Evolutionary conservation across 495 filamentous ascomycete genomes (phyloP).

Genomic region (Aspergillus sparsus): DNA sequence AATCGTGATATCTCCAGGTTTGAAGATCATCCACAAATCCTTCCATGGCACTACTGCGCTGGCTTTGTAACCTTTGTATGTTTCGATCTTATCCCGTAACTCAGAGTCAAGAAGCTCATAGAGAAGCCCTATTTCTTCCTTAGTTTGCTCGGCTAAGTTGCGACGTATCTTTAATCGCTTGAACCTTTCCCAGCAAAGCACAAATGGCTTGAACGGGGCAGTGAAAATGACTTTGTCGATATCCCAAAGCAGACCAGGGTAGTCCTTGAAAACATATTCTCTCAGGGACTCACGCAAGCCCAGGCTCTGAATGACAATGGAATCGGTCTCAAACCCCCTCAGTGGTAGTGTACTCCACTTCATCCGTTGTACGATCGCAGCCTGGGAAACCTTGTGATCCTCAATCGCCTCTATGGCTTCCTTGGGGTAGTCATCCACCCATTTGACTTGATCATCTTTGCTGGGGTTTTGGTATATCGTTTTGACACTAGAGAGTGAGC

Average conservation of each 20-base stretch:
- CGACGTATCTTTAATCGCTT: no score
- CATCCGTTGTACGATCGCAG: background rate
- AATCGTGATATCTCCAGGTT: background rate
- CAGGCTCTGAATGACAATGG: background rate
- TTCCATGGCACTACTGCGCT: background rate
- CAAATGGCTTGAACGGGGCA: background rate
- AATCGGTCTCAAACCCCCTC: background rate
- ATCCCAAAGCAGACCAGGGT: background rate
- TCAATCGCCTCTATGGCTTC: background rate
- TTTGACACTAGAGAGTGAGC: no score
- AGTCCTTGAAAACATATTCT: background rate
- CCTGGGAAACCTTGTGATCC: background rate
- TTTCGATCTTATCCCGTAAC: background rate
- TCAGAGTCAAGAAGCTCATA: background rate
- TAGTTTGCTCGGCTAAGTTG: background rate
- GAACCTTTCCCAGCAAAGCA: background rate
- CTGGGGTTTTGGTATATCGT: no score
- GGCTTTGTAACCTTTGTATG: background rate
- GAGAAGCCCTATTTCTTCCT: background rate
- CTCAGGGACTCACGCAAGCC: background rate
- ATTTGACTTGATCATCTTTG: no score
- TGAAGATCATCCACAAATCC: constrained; percentile 3
- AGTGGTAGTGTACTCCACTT: background rate
- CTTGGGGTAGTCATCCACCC: no score
- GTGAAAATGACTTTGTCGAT: background rate